Evolutionary conservation across 352 stramenopile species (phyloP), one percentile per base, ranked within the genome.

Genomic region (Globisporangium barbulae): DNA sequence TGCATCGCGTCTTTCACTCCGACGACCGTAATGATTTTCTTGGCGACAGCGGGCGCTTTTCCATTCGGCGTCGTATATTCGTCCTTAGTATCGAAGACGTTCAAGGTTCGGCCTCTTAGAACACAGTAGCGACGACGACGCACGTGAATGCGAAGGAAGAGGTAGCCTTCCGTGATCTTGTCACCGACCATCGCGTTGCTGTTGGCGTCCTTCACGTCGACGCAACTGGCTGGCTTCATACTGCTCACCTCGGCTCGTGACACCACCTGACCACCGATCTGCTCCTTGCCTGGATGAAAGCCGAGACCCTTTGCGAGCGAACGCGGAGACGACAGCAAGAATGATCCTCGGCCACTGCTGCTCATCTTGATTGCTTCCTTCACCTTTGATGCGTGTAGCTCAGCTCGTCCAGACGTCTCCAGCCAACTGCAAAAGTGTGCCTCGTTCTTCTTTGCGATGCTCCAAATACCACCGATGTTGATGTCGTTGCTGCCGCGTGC

Each of bases 61-160:
- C 63, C 65, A 17, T 59, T 45, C 21, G 57, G 28, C n/a, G 45
- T 17, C 8, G 15, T 10, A 21, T 15, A 31, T 17, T 74, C 72
- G 25, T 86, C 80, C 52, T 91, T 90, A 49, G 25, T 80, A 25
- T 79, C 81, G 65, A 90, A 90, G 8, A 89, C 79, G 42, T 84
- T 69, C 45, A 93, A 65, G 1, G 67, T 84, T 19, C 72, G 74
- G 0, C 75, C 82, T 47, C 75, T 65, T 7, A 93, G 60, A n/a
- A 91, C 77, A 33, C 84, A 93, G 31, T 91, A 93, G 2, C 84
- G 80, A 9, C 76, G 77, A 39, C 73, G 75, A n/a, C 80, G 77
- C 35, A 80, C 69, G 63, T 83, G 78, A 10, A 84, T 74, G 5
- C 79, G 75, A 61, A 91, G 64, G 35, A 84, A 75, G 10, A 93